phyloP scores from a whole-genome alignment of 2,329 filamentous ascomycete species.

The Monilinia fructicola region DNA sequence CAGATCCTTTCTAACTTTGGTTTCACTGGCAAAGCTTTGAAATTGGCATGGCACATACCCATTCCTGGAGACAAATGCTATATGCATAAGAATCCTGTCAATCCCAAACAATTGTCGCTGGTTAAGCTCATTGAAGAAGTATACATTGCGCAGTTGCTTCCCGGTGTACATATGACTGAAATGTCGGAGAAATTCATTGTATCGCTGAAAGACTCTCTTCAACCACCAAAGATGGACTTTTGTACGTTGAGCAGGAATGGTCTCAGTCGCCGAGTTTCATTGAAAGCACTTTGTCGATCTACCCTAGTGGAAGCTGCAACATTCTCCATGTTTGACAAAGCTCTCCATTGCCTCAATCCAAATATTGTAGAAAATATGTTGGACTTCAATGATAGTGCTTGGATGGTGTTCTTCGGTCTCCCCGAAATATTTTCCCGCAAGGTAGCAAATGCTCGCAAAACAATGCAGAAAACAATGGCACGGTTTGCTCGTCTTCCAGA shows the following conservation, averaged over 20 bases:
- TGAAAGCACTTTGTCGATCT: constrained; percentile 3
- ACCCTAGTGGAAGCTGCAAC: constrained; percentile 18
- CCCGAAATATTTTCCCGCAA: constrained; percentile 16
- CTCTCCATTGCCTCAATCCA: constrained; percentile 16
- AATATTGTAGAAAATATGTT: constrained; percentile 17
- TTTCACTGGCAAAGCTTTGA: constrained; percentile 11
- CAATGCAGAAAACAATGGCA: constrained; percentile 11
- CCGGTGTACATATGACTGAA: constrained; percentile 14
- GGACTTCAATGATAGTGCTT: constrained; percentile 12
- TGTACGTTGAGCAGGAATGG: constrained; percentile 12
- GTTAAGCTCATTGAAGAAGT: constrained; percentile 18
- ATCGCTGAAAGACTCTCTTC: constrained; percentile 4
- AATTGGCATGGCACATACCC: constrained; percentile 12
- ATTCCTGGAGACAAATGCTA: constrained; percentile 15
- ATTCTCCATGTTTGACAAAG: constrained; percentile 17
- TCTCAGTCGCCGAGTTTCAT: constrained; percentile 7
- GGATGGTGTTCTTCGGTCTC: constrained; percentile 21
- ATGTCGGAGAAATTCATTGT: constrained; percentile 12
- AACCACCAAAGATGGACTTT: constrained; percentile 15
- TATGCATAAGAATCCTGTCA: constrained; percentile 16
- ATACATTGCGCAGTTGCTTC: constrained; percentile 16
- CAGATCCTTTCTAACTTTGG: constrained; percentile 14
- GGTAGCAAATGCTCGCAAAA: constrained; percentile 16
- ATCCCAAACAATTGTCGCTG: constrained; percentile 13
- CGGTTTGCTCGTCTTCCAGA: constrained; percentile 14